Conservation (phyloP, 1,284 basidiomycete species). For the Ustilago cynodontis region DNA sequence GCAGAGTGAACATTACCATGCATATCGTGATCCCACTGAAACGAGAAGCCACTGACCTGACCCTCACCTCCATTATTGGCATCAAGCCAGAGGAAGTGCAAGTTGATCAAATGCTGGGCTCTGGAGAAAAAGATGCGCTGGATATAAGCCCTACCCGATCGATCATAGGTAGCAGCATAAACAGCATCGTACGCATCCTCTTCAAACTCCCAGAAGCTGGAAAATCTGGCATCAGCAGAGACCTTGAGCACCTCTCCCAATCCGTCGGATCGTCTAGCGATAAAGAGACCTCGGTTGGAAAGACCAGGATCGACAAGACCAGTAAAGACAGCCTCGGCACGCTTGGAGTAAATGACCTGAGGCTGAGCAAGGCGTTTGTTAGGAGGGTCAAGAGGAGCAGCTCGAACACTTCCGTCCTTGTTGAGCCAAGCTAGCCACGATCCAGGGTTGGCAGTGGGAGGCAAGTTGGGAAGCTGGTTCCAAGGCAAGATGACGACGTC, state of each 20-base stretch:
- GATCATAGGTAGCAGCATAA: conserved; percentile 75
- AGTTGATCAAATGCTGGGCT: conserved; percentile 68
- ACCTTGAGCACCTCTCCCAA: conserved; percentile 59
- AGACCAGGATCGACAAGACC: conserved; percentile 58
- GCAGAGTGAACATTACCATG: conserved; percentile 78
- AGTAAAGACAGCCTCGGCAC: conserved; percentile 38
- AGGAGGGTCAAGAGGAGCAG: conserved; percentile 50
- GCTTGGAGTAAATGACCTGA: conserved; percentile 49
- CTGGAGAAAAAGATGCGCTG: conserved; percentile 77
- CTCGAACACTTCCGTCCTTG: conserved; percentile 57
- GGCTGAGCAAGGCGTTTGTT: conserved; percentile 48
- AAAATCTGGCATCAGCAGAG: conserved; percentile 47
- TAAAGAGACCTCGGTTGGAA: conserved; percentile 58
- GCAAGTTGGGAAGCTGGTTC: conserved; percentile 45
- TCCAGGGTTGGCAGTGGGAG: conserved; percentile 43
- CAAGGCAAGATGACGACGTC: conserved; percentile 52
- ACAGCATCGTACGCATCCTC: conserved; percentile 66
- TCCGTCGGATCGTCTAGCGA: conserved; percentile 55
- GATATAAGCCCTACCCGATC: conserved; percentile 76
- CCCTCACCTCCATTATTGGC: conserved; percentile 74
- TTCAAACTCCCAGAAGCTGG: conserved; percentile 62
- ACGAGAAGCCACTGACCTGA: conserved; percentile 76
- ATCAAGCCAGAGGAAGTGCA: conserved; percentile 77
- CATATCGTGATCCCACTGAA: conserved; percentile 79
- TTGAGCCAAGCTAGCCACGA: conserved; percentile 65